Percentiles rank a stretch among this genome's conserved stretches.
phyloP scores from a whole-genome alignment of 345 rosid genomes.

The Theobroma cacao region DNA sequence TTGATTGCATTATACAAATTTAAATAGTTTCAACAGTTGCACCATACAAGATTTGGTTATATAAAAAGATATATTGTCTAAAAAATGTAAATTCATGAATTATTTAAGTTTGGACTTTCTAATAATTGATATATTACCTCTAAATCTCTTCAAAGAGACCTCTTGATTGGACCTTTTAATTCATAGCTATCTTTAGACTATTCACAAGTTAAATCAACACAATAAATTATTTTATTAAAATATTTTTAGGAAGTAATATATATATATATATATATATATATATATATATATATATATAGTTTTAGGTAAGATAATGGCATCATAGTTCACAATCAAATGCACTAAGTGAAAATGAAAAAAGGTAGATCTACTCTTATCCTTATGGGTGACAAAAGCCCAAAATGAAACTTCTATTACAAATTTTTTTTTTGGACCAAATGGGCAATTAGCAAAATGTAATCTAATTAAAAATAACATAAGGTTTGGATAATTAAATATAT shows the following conservation, averaged over 20 bases:
- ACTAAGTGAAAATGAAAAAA: background rate
- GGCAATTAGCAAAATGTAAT: background rate
- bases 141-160: too few relatives aligned
- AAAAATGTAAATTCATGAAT: background rate
- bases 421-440: background rate
- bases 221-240: background rate
- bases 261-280: too few relatives aligned
- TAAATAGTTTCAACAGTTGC: too few relatives aligned
- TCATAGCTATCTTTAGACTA: too few relatives aligned
- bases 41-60: background rate
- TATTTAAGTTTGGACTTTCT: too few relatives aligned
- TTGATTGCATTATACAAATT: too few relatives aligned
- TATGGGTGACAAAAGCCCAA: background rate
- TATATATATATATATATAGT: too few relatives aligned
- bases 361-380: background rate
- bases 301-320: background rate
- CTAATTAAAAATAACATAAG: background rate
- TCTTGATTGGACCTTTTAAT: too few relatives aligned
- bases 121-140: too few relatives aligned
- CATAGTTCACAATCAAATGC: background rate
- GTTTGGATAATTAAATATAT: background rate
- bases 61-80: too few relatives aligned
- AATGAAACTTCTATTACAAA: too few relatives aligned
- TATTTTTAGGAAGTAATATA: background rate
- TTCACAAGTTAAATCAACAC: background rate